Evolutionary conservation across 2,329 filamentous ascomycete species (phyloP), one percentile per base, ranked within the genome.

Genomic region (Alternaria consortialis): DNA sequence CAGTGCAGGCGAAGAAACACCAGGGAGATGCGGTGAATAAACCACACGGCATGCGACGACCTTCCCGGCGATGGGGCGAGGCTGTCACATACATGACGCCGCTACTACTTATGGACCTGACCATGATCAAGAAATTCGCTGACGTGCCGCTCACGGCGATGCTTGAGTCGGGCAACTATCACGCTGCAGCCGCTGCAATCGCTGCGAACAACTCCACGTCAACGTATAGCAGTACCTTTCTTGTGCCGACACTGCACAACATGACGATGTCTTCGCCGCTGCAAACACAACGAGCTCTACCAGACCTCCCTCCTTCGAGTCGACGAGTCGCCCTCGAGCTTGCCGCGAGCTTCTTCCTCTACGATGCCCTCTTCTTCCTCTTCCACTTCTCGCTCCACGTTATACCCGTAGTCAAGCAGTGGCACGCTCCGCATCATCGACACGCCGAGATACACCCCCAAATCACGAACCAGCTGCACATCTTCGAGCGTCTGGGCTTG

Each of bases 391-490:
- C 32, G 20, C 48, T 51, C 9, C 48, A 51, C 12, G 48, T 51
- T 20, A 25, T 51, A 36, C 32, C 48, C 13, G 32, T 51, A 32
- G 32, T 51, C 20, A 39, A 51, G 3, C 48, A 20, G 15, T 51
- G 48, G 48, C 32, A 51, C 32, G 32, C 48, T 27, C 48, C 48
- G 13, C 48, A 51, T 32, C 48, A 39, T 39, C 48, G 48, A 36
- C 48, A 51, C 48, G 48, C 48, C 48, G 48, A 51, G 48, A 51
- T 51, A 25, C 48, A 51, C 32, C 32, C 32, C 32, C 48, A 39
- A 20, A 51, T 37, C 13, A 39, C 48, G 23, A 51, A 51, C 13
- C 20, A 51, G 32, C 20, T 51, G 34, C 48, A 51, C 34, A 29
- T 51, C 9, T n/a, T 51, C 13, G 48, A 51, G 48, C 32, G 48